Evolutionary conservation across 2,329 filamentous ascomycete genomes (phyloP).

Genomic region (Xylariaceae sp.): DNA sequence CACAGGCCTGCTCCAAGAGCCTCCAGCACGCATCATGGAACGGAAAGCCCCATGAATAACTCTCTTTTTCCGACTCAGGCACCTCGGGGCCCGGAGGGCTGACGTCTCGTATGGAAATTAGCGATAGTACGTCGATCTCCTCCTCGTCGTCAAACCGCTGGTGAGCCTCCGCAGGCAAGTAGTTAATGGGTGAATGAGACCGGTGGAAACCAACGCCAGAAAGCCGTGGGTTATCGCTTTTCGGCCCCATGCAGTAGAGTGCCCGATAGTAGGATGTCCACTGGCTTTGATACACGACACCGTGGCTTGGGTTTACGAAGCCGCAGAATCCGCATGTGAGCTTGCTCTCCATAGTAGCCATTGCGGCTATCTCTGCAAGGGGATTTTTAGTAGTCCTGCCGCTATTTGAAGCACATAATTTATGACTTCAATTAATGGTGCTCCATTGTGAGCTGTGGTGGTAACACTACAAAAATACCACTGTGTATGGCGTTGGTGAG

Average conservation of each 20-base stretch:
- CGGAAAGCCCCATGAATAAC: conserved; percentile 35
- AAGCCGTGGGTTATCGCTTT: conserved; percentile 24
- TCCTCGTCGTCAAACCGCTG: conserved; percentile 31
- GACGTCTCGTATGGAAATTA: conserved; percentile 30
- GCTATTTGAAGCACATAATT: no score
- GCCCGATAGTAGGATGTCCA: conserved; percentile 35
- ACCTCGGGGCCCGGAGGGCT: conserved; percentile 23
- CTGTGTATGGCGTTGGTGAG: no score
- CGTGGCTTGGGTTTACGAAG: conserved; percentile 21
- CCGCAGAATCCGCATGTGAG: conserved; percentile 34
- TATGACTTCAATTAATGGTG: no score
- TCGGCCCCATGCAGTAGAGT: conserved; percentile 31
- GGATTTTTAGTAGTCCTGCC: no score
- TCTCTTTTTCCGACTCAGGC: conserved; percentile 19
- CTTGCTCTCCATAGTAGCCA: no score
- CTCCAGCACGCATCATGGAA: conserved; percentile 39
- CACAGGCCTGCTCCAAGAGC: conserved; percentile 33
- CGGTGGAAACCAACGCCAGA: conserved; percentile 33
- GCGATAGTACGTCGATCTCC: conserved; percentile 14
- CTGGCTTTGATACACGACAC: conserved; percentile 9
- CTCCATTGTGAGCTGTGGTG: no score
- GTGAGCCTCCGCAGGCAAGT: conserved; percentile 28
- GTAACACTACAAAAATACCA: no score
- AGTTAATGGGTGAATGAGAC: conserved; percentile 14
- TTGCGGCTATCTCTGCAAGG: no score